Evolutionary conservation across 371 early-diverging fungal genomes (phyloP), one percentile per base, ranked within the genome.

Genomic region (Nosema muscidifuracis): DNA sequence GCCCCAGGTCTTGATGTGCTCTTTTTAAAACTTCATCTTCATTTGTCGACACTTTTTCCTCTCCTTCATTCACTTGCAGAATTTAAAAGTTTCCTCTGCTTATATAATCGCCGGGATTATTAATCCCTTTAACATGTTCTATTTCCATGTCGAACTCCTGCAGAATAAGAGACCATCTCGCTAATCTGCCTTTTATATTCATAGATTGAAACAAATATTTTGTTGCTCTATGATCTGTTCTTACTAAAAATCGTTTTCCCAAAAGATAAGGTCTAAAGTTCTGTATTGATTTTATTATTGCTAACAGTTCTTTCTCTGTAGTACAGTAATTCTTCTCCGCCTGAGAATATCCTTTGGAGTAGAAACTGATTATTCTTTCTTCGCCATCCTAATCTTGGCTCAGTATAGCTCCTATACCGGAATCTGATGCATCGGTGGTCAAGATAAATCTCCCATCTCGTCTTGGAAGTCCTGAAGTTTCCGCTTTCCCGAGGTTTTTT

Each of bases 91-190:
- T 47, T n/a, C 4, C 34, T 60, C 60, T 60, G 10, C 36, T 34
- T 2, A 24, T 16, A 16, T 16, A 31, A 28, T 60, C 60, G 4
- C 34, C 28, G 2, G 20, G 30, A n/a, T 60, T 60, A 38, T 60
- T 20, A 4, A 9, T 34, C 10, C 68, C 68, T 24, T 67, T 67
- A 12, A 67, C 24, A 31, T 67, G 31, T 53, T 67, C 68, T 4
- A 67, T 22, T 6, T 30, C 15, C 7, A 57, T 65, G 2, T 33
- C n/a, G 26, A 26, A 67, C 26, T 67, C 58, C 16, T 60, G 50
- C 1, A 53, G 36, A 15, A n/a, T 34, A 4, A 53, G n/a, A 9
- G 56, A 2, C 50, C 53, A 67, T 2, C 68, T 2, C 15, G 65
- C 1, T n/a, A 50, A 33, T 31, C 68, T 33, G 38, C 58, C 28